These are phyloP conservation scores for Fusarium illudens DNA, from an alignment of 2,329 filamentous ascomycete species.

Conservation along the genomic window DNA sequence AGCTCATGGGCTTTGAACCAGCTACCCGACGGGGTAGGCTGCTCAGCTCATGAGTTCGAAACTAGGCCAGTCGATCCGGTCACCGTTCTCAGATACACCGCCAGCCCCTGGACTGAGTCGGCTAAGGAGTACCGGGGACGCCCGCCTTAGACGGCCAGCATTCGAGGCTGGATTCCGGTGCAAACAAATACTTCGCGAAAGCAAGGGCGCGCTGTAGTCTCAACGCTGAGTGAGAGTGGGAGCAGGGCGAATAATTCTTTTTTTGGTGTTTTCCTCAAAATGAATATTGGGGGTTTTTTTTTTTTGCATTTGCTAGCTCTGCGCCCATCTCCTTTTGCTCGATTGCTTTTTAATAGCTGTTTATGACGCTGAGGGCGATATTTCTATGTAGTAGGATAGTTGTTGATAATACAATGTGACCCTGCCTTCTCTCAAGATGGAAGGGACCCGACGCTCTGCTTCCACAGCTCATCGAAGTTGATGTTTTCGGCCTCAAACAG, in stretches of 20 bases:
- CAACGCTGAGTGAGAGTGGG: constrained; percentile 27
- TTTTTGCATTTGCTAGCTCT: not conserved
- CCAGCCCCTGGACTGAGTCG: constrained; percentile 30
- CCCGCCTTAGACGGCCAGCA: constrained; percentile 3
- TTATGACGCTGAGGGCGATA: not conserved
- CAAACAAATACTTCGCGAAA: constrained; percentile 45
- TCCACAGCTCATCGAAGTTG: constrained; percentile 85
- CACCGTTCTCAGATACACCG: constrained; percentile 34
- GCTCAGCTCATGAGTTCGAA: constrained; percentile 9
- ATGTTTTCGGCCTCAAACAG: constrained; percentile 79
- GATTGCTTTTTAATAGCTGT: not conserved
- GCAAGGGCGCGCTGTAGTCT: constrained; percentile 41
- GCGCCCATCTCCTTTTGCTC: not conserved
- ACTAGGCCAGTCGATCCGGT: not conserved
- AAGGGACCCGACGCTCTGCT: constrained; percentile 55
- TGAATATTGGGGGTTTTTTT: not conserved
- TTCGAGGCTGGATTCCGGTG: constrained; percentile 33
- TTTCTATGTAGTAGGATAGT: not conserved
- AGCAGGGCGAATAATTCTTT: constrained; percentile 19
- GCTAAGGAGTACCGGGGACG: constrained; percentile 4
- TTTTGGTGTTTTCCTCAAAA: not conserved
- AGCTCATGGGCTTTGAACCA: not conserved
- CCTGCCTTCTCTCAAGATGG: not conserved
- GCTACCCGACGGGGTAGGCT: constrained; percentile 2
- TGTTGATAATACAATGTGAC: not conserved